Evolutionary conservation across 345 rosid genomes (phyloP).

Genomic region (Orychophragmus violaceus): DNA sequence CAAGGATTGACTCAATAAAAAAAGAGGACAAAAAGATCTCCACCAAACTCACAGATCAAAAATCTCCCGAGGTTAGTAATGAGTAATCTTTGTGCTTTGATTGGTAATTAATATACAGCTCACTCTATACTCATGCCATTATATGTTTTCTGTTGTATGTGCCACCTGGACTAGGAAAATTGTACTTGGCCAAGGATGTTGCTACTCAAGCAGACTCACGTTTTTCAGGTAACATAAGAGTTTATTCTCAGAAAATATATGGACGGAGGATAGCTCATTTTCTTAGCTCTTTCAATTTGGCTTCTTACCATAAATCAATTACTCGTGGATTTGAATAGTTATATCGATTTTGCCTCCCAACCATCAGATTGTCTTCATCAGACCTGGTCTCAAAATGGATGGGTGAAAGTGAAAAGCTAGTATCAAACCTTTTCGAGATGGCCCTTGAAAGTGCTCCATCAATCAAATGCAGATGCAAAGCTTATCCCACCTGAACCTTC

Average conservation of each 20-base stretch:
- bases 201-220: constrained; percentile 94
- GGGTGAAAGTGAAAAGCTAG: constrained; percentile 97
- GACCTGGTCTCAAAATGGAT: constrained; percentile 97
- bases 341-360: constrained; percentile 13
- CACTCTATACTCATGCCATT: too few relatives aligned
- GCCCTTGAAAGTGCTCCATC: constrained; percentile 94
- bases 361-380: constrained; percentile 72
- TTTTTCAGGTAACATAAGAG: constrained; percentile 72
- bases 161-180: constrained; percentile 95
- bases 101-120: too few relatives aligned
- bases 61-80: too few relatives aligned
- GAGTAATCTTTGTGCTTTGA: too few relatives aligned
- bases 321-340: not conserved
- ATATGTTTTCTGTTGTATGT: constrained; percentile 78
- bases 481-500: not conserved
- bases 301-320: too few relatives aligned
- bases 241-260: too few relatives aligned
- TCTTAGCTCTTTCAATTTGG: too few relatives aligned
- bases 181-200: constrained; percentile 90
- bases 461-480: constrained; percentile 87
- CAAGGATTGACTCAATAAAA: too few relatives aligned
- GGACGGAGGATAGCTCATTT: too few relatives aligned
- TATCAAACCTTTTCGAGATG: constrained; percentile 86
- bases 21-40: too few relatives aligned
- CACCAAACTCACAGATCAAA: too few relatives aligned